Evolutionary conservation across 495 filamentous ascomycete species (phyloP).

Genomic region (Patellaria atrata): DNA sequence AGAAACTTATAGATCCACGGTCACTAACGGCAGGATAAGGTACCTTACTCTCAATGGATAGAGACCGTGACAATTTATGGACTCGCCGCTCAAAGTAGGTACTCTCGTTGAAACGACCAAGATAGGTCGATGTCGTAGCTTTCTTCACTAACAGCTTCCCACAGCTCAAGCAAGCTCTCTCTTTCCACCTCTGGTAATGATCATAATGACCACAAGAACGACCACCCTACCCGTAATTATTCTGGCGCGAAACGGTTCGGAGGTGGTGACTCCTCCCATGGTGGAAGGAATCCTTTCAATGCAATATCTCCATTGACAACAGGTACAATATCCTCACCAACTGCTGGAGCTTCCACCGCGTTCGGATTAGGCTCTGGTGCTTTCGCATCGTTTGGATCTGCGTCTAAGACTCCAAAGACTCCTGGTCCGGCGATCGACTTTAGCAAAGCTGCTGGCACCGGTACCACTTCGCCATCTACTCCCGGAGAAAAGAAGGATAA

Average conservation of each 20-base stretch:
- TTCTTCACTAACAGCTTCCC: too few relatives aligned
- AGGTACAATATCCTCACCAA: conserved; percentile 66
- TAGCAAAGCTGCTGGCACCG: conserved; percentile 28
- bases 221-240: conserved; percentile 48
- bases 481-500: conserved; percentile 50
- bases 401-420: conserved; percentile 73
- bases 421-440: conserved; percentile 69
- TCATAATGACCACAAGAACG: conserved; percentile 45
- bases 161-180: conserved; percentile 76
- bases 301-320: conserved; percentile 55
- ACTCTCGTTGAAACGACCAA: too few relatives aligned
- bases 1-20: too few relatives aligned
- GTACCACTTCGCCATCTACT: conserved; percentile 26
- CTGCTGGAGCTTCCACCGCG: conserved; percentile 72
- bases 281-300: conserved; percentile 76
- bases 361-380: conserved; percentile 91
- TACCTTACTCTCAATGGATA: conserved; percentile 27
- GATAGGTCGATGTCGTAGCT: too few relatives aligned
- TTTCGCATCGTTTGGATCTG: conserved; percentile 88
- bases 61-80: conserved; percentile 68
- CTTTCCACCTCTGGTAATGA: conserved; percentile 54
- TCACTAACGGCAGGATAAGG: too few relatives aligned
- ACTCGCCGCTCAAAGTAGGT: conserved; percentile 83
- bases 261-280: conserved; percentile 62
- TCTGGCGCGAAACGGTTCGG: conserved; percentile 57